phyloP scores from a whole-genome alignment of 2,329 filamentous ascomycete genomes.

The Talaromyces sp. region DNA sequence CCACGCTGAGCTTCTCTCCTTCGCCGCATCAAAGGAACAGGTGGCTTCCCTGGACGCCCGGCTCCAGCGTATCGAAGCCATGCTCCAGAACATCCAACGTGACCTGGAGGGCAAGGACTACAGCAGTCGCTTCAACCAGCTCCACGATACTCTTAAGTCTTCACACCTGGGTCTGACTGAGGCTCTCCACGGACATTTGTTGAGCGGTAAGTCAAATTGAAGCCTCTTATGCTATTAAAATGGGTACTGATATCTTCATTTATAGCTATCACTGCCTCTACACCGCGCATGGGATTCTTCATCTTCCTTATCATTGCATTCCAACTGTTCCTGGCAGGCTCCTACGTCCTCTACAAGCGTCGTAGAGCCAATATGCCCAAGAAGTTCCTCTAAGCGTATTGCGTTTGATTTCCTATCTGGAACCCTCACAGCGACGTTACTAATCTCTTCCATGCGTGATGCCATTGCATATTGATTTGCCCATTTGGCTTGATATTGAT shows the following conservation, averaged over 20 bases:
- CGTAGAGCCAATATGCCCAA: slow-evolving; percentile 77
- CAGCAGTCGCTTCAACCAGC: slow-evolving; percentile 54
- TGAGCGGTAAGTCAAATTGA: slow-evolving; percentile 49
- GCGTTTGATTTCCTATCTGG: background rate
- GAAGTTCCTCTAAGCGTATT: slow-evolving; percentile 72
- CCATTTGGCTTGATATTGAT: background rate
- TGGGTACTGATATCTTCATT: background rate
- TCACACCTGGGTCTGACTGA: slow-evolving; percentile 57
- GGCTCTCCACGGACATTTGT: slow-evolving; percentile 54
- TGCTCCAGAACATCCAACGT: slow-evolving; percentile 53
- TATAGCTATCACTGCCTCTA: slow-evolving; percentile 55
- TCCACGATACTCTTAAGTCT: slow-evolving; percentile 57
- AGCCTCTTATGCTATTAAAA: background rate
- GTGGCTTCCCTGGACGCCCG: slow-evolving; percentile 48
- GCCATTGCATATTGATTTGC: background rate
- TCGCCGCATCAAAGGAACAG: slow-evolving; percentile 40
- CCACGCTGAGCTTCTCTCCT: slow-evolving; percentile 54
- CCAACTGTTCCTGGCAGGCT: slow-evolving; percentile 69
- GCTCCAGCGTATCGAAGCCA: slow-evolving; percentile 57
- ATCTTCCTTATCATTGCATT: slow-evolving; percentile 74
- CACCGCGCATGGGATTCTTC: slow-evolving; percentile 62
- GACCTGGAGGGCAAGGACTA: slow-evolving; percentile 63
- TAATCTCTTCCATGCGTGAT: background rate
- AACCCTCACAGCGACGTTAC: background rate
- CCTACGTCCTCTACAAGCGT: slow-evolving; percentile 79